Evolutionary conservation across 2,329 filamentous ascomycete genomes (phyloP), one percentile per base, ranked within the genome.

Genomic region (Pseudocercospora ulei): DNA sequence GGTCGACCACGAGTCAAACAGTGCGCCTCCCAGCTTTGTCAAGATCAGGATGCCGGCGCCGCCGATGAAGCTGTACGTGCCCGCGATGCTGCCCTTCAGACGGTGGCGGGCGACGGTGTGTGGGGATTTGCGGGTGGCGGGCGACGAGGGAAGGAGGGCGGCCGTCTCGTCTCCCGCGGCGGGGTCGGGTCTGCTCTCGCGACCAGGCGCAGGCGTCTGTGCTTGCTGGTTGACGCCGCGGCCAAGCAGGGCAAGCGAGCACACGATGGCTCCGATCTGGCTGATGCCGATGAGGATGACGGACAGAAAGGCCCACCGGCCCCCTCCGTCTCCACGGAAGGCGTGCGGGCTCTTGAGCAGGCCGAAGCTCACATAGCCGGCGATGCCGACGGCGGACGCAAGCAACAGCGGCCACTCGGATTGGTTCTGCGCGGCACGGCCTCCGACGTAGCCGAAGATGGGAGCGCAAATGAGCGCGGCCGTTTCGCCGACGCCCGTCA

Each of bases 261-360:
- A 95, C 1, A 98, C 90, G 43, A 98, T 96, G 7, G 86, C 82
- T 2, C 88, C 90, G 46, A 98, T 96, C 62, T 98, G 90, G 54
- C 84, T 92, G 56, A 94, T 75, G 8, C 90, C 90, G 24, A 96
- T 76, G 11, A 94, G 64, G 0, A 80, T 75, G 26, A 86, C 84
- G 9, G 88, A 73, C 7, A 87, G 48, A 9, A 94, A 76, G 5
- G 56, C 59, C 52, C 54, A 59, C 17, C 49, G 48, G 3, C 54
- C 56, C n/a, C n/a, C 30, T 11, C 82, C 83, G 20, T 82, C 76
- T 3, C 77, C 78, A 18, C 71, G 74, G 28, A 60, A 60, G 39
- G 77, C 76, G 54, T 94, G 82, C 0, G 87, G 86, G 52, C 78
- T 92, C 8, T 71, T 64, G 2, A 94, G 69, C n/a, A 74, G 69